Percentiles rank a stretch among this genome's conserved stretches.
Evolutionary conservation across 805 yeast species (phyloP).

Genomic region (Peterozyma toletana): DNA sequence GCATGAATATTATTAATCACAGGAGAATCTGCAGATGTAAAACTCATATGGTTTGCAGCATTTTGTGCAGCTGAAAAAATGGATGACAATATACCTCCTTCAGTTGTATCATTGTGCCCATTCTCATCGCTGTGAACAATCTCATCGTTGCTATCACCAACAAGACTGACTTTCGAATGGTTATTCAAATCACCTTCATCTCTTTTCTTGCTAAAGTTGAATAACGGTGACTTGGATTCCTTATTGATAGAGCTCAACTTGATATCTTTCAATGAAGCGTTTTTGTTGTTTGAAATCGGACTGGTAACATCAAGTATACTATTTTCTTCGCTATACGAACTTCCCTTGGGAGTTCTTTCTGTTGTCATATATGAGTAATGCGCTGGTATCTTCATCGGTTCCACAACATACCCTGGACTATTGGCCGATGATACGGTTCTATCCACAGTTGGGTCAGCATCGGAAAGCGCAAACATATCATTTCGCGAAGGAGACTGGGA

Average conservation of each 20-base stretch:
- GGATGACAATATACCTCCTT: conserved; percentile 32
- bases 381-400: too few species aligned
- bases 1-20: not conserved
- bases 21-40: not conserved
- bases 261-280: not conserved
- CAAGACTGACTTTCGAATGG: not conserved
- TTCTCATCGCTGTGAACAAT: not conserved
- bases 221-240: not conserved
- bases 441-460: too few species aligned
- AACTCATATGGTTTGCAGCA: conserved; percentile 24
- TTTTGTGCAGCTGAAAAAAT: conserved; percentile 36
- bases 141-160: not conserved
- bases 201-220: not conserved
- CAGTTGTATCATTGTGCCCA: not conserved
- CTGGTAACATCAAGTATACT: not conserved
- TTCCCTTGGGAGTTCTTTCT: too few species aligned
- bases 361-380: too few species aligned
- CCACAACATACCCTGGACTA: too few species aligned
- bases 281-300: not conserved
- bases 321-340: not conserved
- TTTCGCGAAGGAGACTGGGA: too few species aligned
- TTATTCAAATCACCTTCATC: not conserved
- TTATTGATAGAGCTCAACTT: not conserved
- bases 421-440: too few species aligned
- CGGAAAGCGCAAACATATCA: too few species aligned